phyloP scores from a whole-genome alignment of 257 asterid species.

The Solanum ossicruentum region DNA sequence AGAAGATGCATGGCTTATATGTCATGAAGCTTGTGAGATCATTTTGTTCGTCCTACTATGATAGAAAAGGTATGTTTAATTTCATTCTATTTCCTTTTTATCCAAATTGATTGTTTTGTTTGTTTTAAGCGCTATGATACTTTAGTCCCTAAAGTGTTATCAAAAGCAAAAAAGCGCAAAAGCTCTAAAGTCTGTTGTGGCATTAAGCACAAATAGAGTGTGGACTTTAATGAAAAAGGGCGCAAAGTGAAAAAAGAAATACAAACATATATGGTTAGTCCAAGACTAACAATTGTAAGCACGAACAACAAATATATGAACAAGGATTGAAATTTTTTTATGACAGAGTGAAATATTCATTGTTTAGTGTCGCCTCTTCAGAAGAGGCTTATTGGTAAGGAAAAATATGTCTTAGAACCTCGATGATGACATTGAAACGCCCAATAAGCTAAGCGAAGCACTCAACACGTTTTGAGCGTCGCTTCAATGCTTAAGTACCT shows the following conservation, averaged over 20 bases:
- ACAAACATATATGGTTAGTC: neutral
- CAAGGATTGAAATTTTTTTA: neutral
- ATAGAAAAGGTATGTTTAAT: conserved; percentile 27
- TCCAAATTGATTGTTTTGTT: neutral
- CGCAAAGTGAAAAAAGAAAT: neutral
- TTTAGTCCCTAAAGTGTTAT: neutral
- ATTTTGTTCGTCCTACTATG: conserved; percentile 61
- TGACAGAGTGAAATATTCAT: neutral
- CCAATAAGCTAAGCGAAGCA: neutral
- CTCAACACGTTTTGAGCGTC: neutral
- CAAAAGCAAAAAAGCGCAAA: neutral
- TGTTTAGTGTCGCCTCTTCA: neutral
- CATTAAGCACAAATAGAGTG: neutral
- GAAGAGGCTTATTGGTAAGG: neutral
- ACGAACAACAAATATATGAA: neutral
- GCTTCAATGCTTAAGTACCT: neutral
- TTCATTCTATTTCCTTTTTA: conserved; percentile 4
- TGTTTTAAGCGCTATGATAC: neutral
- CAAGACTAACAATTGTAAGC: neutral
- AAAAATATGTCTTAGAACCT: neutral
- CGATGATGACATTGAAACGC: neutral
- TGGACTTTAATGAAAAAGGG: neutral
- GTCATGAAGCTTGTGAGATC: conserved; percentile 89
- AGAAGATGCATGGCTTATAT: conserved; percentile 72
- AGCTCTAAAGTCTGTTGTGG: neutral